Base-by-base conservation (phyloP, 2,329 filamentous ascomycete genomes). In the Penicillium sp. region DNA sequence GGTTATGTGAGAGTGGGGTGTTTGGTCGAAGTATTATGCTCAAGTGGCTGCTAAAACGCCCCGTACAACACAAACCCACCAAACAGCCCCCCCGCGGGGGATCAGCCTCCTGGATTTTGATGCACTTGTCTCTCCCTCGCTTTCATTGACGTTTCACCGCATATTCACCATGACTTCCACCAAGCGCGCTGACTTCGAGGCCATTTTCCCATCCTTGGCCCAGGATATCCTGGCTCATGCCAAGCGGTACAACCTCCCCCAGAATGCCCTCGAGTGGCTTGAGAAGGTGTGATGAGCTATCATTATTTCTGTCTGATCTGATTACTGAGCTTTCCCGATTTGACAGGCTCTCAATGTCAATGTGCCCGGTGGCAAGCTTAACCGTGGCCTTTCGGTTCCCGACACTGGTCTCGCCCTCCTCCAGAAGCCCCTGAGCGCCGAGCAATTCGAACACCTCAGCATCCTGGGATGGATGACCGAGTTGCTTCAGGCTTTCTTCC, bases 401-500 rank as follows among this genome's bases (percentile, higher is more conserved):
- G 94, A 99, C 78, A 94, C 92, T 44, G 87, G 88, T 61, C 88
- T 90, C 61, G 81, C 94, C 67, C 86, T 97, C 59, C 84, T 92
- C 69, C 81, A 84, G 67, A 79, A 82, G 64, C 79, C 88, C 51
- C 85, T 97, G 61, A 84, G 80, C 61, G 83, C 90, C 58, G 84
- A 93, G 54, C 88, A 97, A 77, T 96, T 92, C 82, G 94, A 95
- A 80, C 81, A 90, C 65, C 82, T 93, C 45, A 90, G 92, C 42
- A 88, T 90, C 16, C 84, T 99, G 16, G 94, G 94, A 70, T 99
- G 94, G 94, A 86, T 96, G 83, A 96, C 95, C 60, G 94, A 99
- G 83, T 86, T 99, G 46, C 88, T 99, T 32, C 94, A 99, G 80
- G 93, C 94, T 62, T 97, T 97, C 83, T 97, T 99, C 85, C 86